phyloP scores from a whole-genome alignment of 2,329 filamentous ascomycete species.

The Pezicula carpinea region DNA sequence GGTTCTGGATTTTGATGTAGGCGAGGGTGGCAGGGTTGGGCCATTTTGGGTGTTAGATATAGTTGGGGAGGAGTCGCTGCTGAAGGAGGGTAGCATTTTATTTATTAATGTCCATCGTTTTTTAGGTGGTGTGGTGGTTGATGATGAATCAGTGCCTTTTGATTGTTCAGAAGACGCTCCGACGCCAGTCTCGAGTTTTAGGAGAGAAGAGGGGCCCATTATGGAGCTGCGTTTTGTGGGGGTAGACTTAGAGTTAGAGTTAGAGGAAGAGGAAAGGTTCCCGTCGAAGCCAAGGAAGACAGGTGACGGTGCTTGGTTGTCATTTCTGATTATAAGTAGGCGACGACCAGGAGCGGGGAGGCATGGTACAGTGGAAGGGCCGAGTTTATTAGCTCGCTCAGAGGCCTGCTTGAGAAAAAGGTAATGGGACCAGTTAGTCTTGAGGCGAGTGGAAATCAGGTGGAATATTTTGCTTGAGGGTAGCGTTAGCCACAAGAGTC shows the following conservation, averaged over 20 bases:
- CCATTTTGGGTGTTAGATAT: constrained; percentile 6
- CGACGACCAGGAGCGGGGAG: constrained; percentile 64
- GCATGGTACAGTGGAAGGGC: constrained; percentile 60
- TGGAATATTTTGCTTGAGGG: constrained; percentile 50
- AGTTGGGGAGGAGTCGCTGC: constrained; percentile 4
- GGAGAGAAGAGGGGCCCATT: constrained; percentile 10
- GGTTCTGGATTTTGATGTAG: constrained; percentile 34
- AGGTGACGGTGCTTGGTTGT: constrained; percentile 36
- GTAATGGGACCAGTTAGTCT: constrained; percentile 60
- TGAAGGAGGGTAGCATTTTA: constrained; percentile 51
- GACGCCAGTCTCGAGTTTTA: constrained; percentile 12
- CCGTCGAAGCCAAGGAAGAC: constrained; percentile 61
- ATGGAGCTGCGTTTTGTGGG: constrained; percentile 23
- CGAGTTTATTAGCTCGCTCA: constrained; percentile 40
- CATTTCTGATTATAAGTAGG: constrained; percentile 66
- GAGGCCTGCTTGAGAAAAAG: constrained; percentile 54
- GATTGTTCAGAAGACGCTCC: constrained; percentile 12
- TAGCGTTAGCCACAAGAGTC: constrained; percentile 17
- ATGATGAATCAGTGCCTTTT: constrained; percentile 10
- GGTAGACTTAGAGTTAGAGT: constrained; percentile 10
- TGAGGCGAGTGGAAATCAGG: constrained; percentile 50
- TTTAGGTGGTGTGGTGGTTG: constrained; percentile 33
- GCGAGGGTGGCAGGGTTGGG: background rate
- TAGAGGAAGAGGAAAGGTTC: constrained; percentile 28
- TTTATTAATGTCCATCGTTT: constrained; percentile 61